phyloP scores from a whole-genome alignment of 768 basidiomycete species.

The Lentinula aciculospora region DNA sequence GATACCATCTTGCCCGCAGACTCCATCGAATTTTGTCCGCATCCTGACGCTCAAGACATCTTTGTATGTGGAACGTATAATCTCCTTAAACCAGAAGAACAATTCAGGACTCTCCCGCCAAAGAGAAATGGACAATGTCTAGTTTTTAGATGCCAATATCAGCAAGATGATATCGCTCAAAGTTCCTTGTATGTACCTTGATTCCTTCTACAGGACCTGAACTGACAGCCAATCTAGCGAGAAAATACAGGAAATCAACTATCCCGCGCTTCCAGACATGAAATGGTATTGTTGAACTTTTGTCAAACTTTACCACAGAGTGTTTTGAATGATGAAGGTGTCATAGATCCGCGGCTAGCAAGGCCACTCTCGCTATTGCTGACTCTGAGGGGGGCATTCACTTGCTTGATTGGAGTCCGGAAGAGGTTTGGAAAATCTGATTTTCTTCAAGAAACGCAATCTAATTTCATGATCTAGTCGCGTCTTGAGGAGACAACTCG shows the following conservation, averaged over 20 bases:
- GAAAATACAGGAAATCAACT: slow-evolving; percentile 60
- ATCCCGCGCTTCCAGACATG: slow-evolving; percentile 87
- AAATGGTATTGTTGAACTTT: slow-evolving; percentile 64
- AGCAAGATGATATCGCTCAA: slow-evolving; percentile 13
- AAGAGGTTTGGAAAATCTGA: slow-evolving; percentile 32
- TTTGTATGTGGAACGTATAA: slow-evolving; percentile 93
- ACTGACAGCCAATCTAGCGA: slow-evolving; percentile 26
- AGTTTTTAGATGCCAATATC: slow-evolving; percentile 36
- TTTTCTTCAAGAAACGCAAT: neutral
- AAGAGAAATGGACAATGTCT: slow-evolving; percentile 68
- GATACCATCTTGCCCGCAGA: slow-evolving; percentile 80
- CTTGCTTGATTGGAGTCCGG: slow-evolving; percentile 49
- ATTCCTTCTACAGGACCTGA: neutral
- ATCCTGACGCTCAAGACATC: slow-evolving; percentile 47
- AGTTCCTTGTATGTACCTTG: slow-evolving; percentile 27
- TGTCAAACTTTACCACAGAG: neutral
- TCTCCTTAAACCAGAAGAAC: slow-evolving; percentile 32
- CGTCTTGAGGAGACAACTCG: slow-evolving; percentile 32
- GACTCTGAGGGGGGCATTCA: slow-evolving; percentile 81
- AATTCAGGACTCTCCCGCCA: slow-evolving; percentile 19
- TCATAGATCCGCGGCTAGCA: slow-evolving; percentile 35
- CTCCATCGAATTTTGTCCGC: slow-evolving; percentile 87
- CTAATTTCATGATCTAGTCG: slow-evolving; percentile 23
- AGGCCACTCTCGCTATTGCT: slow-evolving; percentile 63
- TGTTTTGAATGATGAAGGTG: slow-evolving; percentile 38